Evolutionary conservation across 768 basidiomycete species (phyloP), one percentile per base, ranked within the genome.

Genomic region (Pleurotus tuber-regium): DNA sequence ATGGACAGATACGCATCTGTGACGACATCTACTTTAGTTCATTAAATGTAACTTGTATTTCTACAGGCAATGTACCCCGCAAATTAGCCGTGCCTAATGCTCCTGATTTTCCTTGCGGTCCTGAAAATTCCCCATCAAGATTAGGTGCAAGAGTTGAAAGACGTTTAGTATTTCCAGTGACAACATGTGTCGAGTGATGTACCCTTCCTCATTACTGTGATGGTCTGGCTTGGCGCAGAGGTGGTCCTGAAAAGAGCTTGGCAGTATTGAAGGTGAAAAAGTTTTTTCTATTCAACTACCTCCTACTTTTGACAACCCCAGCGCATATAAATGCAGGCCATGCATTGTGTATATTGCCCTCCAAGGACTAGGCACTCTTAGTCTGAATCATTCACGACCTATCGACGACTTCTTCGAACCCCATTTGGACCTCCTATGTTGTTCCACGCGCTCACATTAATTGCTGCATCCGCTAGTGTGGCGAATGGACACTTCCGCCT

Each of bases 401-500:
- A n/a, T 19, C 31, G 12, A 48, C n/a, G 16, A 12, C 14, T 14
- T 11, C 18, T 35, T 33, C 43, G 25, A 38, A 18, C 14, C 44
- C 29, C 21, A n/a, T n/a, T n/a, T n/a, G n/a, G n/a, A n/a, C n/a
- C 42, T 43, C n/a, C 21, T 26, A 54, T 62, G 73, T 1, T 52
- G 50, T 2, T 80, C 76, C 66, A 70, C 61, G 8, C 60, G 74
- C 76, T 59, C 14, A 67, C 60, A 50, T 24, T 74, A 42, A 36
- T 74, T 14, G 57, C 64, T 40, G 57, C 65, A 21, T 58, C 78
- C 25, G 70, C 73, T n/a, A 64, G 75, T 36, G 66, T 71, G 29
- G 81, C 71, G 12, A 68, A 72, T 39, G 89, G 87, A 14, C 90
- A 93, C 66, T 92, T 91, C 68, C 80, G 79, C 43, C 73, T 93